Evolutionary conservation across 441 rosid species (phyloP).

Genomic region (Dalechampia spathulata): DNA sequence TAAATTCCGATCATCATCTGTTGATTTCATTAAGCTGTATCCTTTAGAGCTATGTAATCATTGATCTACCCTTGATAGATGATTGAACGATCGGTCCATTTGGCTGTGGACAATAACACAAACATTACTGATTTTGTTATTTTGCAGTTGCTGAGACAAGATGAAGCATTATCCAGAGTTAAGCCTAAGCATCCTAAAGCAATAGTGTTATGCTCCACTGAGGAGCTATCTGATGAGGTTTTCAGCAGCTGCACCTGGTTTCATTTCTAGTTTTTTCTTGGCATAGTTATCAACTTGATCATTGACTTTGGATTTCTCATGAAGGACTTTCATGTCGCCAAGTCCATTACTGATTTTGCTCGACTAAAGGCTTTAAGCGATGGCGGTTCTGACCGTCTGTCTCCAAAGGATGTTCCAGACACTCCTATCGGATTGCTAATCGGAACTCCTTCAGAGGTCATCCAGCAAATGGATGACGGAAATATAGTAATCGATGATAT

Average conservation of each 20-base stretch:
- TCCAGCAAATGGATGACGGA: slow-evolving; percentile 29
- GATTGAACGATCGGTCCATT: no score
- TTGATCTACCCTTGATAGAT: no score
- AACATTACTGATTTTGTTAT: not conserved
- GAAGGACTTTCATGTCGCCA: slow-evolving; percentile 19
- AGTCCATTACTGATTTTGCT: slow-evolving; percentile 22
- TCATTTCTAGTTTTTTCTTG: not conserved
- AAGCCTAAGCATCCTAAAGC: slow-evolving; percentile 9
- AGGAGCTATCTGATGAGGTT: slow-evolving; percentile 10
- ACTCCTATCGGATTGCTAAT: slow-evolving; percentile 37
- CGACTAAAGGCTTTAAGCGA: slow-evolving; percentile 6
- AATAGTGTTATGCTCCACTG: slow-evolving; percentile 6
- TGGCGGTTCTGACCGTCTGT: not conserved
- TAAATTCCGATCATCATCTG: no score
- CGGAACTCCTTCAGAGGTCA: slow-evolving; percentile 34
- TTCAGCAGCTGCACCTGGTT: not conserved
- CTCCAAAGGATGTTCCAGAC: slow-evolving; percentile 8
- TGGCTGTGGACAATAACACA: not conserved
- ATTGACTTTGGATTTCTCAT: not conserved
- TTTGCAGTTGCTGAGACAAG: slow-evolving; percentile 8
- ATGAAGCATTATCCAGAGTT: slow-evolving; percentile 1
- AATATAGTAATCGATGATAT: slow-evolving; percentile 17
- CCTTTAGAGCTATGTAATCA: no score
- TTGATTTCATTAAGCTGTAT: no score
- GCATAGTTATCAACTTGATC: not conserved